Evolutionary conservation across 2,329 filamentous ascomycete genomes (phyloP), one percentile per base, ranked within the genome.

Genomic region (Alternaria rosae): DNA sequence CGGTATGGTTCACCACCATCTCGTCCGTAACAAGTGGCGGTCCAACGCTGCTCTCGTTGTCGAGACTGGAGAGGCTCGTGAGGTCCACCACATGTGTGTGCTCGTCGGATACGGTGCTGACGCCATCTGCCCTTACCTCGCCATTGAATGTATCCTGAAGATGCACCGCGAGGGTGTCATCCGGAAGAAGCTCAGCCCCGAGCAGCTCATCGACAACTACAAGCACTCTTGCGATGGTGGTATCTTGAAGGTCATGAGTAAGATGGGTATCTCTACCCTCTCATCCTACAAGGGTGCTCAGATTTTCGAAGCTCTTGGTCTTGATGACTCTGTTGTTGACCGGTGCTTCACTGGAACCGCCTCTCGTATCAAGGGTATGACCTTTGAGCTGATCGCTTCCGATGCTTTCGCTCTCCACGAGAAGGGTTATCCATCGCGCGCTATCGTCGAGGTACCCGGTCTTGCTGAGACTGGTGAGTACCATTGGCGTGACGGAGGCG

Each of bases 51-150:
- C 94, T 48, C 83, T 98, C 47, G 86, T 97, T 42, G 88, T 97
- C 32, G 94, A 98, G 84, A 97, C 94, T 66, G 94, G 91, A 47
- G 94, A 98, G 80, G 94, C 94, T 72, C 92, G 94, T 82, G 94
- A 98, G 81, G 94, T 98, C 8, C 94, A 98, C 81, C 94, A 98
- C 83, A 97, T 97, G 93, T 97, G 93, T 83, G 94, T 98, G n/a
- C 87, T 97, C 44, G 88, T 98, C 62, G 94, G 94, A 57, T 98
- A 98, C 74, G 94, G 94, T 83, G 93, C 91, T 57, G 94, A 98
- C 82, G 94, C 91, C 51, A 89, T 98, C 78, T 97, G 95, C 84
- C 94, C 94, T 20, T 97, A 97, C 81, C 89, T 97, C 52, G 92
- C 94, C 15, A 92, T 97, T 84, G 94, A 98, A 83, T 97, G 94